phyloP scores from a whole-genome alignment of 352 stramenopile genomes.

The Globisporangium perplexum region DNA sequence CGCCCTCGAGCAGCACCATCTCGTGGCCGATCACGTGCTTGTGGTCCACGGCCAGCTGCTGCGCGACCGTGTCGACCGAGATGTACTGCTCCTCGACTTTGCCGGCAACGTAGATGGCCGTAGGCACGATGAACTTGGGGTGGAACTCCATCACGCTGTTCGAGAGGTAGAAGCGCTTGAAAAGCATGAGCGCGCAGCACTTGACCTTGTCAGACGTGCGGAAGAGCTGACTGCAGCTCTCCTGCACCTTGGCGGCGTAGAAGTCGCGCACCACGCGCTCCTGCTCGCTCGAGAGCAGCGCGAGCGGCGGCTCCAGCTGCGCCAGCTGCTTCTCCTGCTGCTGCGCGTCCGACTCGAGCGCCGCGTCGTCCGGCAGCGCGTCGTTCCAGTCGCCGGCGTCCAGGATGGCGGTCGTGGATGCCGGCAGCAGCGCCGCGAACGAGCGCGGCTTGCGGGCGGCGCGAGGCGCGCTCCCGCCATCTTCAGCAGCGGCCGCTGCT shows the following conservation, averaged over 20 bases:
- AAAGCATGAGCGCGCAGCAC: constrained; percentile 78
- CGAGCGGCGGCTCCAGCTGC: constrained; percentile 42
- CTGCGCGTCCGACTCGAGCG: constrained; percentile 29
- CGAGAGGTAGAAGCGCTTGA: constrained; percentile 87
- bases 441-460: constrained; percentile 57
- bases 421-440: constrained; percentile 69
- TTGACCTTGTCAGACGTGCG: constrained; percentile 86
- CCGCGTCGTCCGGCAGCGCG: constrained; percentile 25
- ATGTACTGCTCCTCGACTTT: constrained; percentile 91
- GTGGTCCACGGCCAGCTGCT: constrained; percentile 80
- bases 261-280: constrained; percentile 59
- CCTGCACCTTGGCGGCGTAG: constrained; percentile 79
- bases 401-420: constrained; percentile 46
- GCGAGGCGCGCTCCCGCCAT: constrained; percentile 15
- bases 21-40: constrained; percentile 85
- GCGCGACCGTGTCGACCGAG: constrained; percentile 76
- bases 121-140: constrained; percentile 81
- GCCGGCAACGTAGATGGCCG: constrained; percentile 82
- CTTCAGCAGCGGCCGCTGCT: background rate
- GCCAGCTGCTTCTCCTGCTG: constrained; percentile 53
- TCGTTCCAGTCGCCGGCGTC: constrained; percentile 80
- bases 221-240: constrained; percentile 83
- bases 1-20: constrained; percentile 83
- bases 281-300: constrained; percentile 56
- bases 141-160: constrained; percentile 89